Percentiles rank a stretch among this genome's conserved stretches.
Evolutionary conservation across 78 protist species (phyloP).

Genomic region (Bodo saltans): DNA sequence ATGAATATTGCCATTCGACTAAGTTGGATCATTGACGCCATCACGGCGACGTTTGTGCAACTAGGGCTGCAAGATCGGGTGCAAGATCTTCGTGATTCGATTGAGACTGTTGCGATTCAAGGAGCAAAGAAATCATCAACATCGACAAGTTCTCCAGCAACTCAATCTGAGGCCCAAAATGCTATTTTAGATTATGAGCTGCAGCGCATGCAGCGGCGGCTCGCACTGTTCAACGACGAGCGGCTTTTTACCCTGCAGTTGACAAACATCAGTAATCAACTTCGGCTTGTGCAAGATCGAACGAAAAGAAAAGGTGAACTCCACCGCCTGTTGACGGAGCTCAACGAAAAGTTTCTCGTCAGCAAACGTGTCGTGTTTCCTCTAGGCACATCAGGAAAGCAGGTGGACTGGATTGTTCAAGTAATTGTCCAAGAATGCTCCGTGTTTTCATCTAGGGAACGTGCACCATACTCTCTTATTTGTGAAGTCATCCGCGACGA

Average conservation of each 20-base stretch:
- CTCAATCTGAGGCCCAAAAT: neutral
- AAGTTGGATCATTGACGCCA: neutral
- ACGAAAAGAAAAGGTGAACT: neutral
- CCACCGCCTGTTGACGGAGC: neutral
- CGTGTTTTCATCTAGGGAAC: slow-evolving; percentile 6
- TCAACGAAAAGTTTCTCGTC: neutral
- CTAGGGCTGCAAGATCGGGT: neutral
- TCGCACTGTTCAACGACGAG: neutral
- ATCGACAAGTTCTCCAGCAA: neutral
- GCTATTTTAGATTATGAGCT: neutral
- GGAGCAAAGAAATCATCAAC: neutral
- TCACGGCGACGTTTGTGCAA: neutral
- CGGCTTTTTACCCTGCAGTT: neutral
- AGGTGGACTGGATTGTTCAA: neutral
- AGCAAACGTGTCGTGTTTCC: neutral
- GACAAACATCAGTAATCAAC: neutral
- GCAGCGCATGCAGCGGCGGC: neutral
- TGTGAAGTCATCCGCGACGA: slow-evolving; percentile 5
- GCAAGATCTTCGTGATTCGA: neutral
- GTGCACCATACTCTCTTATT: slow-evolving; percentile 18
- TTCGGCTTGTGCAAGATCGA: neutral
- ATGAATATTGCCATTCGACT: neutral
- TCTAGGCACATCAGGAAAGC: neutral
- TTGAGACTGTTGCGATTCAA: neutral
- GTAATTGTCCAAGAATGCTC: neutral